Base-by-base conservation (phyloP, 2,329 filamentous ascomycete genomes). In the Hymenoscyphus albidus region DNA sequence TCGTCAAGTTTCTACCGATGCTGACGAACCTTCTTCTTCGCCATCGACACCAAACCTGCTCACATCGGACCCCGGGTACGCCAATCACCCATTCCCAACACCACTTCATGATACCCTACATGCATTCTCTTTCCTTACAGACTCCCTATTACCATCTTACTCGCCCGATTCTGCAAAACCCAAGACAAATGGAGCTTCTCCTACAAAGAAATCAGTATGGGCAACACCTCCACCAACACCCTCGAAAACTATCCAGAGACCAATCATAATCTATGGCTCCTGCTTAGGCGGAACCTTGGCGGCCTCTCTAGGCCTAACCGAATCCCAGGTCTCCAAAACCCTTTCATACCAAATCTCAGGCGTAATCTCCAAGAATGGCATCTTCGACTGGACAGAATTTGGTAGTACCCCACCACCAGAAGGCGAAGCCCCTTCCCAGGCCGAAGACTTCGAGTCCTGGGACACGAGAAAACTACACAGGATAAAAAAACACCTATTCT, bases 341-440 rank as follows among this genome's bases (percentile, higher is more conserved):
- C 78, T 38, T 2, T 66, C 66, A 10, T 65, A 64, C 5, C 62
- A 60, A 22, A 77, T 88, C 55, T 79, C 82, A 10, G 85, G 85
- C 7, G 74, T 87, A 39, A 76, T 85, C 16, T 80, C 81, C 7
- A 82, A 82, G 74, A 85, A 88, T 68, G 86, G 85, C 54, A 80
- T 88, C 64, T 88, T 86, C 76, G 83, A 88, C 76, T 88, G 86
- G 86, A 85, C 84, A 64, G 83, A 79, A 73, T 84, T 87, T 65
- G 78, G 86, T 5, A 82, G 0, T 80, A 82, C 67, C 22, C 35
- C 51, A 31, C 42, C 39, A 10, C 44, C 44, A 27, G n/a, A 51
- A 51, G 44, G 10, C n/a, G 35, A 35, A n/a, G 10, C 6, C 31
- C 32, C 18, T 18, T 59, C 42, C 10, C n/a, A 32, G 22, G 27